A percentile compares a stretch with the other conserved stretches of the same genome.
These are phyloP conservation scores for Umbelopsis sp. DNA, from an alignment of 192 early-diverging fungal species.

Conservation along the genomic window DNA sequence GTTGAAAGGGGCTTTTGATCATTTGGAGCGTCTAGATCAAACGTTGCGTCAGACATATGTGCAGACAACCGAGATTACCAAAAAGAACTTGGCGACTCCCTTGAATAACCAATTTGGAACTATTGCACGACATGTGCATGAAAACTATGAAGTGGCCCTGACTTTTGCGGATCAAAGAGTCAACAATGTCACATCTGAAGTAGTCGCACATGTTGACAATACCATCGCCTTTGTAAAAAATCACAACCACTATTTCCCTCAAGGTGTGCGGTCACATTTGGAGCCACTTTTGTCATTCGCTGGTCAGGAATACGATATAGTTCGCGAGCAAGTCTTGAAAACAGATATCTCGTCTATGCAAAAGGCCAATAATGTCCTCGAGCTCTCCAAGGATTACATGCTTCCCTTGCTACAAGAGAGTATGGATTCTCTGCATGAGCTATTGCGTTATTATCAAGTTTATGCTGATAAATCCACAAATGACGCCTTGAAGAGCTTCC, in stretches of 20 bases:
- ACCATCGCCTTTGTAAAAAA: constrained; percentile 47
- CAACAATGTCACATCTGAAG: constrained; percentile 30
- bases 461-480: constrained; percentile 26
- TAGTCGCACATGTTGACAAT: constrained; percentile 35
- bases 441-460: constrained; percentile 30
- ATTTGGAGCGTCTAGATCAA: constrained; percentile 20
- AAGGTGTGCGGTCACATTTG: constrained; percentile 44
- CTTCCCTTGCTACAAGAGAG: constrained; percentile 48
- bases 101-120: constrained; percentile 5
- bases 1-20: constrained; percentile 25
- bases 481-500: background rate
- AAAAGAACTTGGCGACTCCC: background rate
- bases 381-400: constrained; percentile 50
- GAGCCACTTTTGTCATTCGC: constrained; percentile 48
- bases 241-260: constrained; percentile 42
- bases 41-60: constrained; percentile 22
- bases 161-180: constrained; percentile 26
- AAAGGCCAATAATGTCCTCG: constrained; percentile 54
- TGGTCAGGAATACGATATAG: constrained; percentile 46
- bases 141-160: constrained; percentile 17
- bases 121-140: no score
- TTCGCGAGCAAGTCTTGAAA: constrained; percentile 47
- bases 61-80: constrained; percentile 13
- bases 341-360: constrained; percentile 47
- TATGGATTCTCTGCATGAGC: constrained; percentile 43